Conservation (phyloP, 306 rosid genomes). For the Rosa lucieae region DNA sequence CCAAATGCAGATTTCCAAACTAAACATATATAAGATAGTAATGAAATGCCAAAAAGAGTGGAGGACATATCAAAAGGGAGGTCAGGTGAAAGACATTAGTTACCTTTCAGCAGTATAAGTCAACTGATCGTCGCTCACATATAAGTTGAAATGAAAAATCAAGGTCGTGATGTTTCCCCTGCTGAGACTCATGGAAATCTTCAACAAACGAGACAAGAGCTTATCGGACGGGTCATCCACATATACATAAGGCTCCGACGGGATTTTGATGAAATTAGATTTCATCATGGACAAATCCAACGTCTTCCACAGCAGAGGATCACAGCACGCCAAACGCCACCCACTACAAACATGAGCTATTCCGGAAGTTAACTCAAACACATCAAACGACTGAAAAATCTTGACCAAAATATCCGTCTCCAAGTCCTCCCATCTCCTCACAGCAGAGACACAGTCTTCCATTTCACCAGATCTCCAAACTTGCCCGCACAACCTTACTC, state of each 20-base stretch:
- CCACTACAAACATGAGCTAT: constrained; percentile 73
- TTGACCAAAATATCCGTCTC: constrained; percentile 65
- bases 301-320: constrained; percentile 72
- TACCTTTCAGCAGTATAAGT: constrained; percentile 89
- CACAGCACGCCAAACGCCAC: constrained; percentile 69
- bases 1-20: neutral
- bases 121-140: constrained; percentile 64
- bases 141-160: constrained; percentile 74
- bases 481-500: constrained; percentile 21
- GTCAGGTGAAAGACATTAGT: constrained; percentile 7
- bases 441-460: constrained; percentile 42
- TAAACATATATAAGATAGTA: neutral
- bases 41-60: neutral
- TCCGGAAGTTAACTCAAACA: constrained; percentile 58
- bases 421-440: constrained; percentile 71
- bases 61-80: neutral
- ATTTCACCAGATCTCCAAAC: constrained; percentile 40
- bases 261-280: constrained; percentile 75
- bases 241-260: constrained; percentile 69
- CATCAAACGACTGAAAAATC: constrained; percentile 65
- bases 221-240: constrained; percentile 63
- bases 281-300: constrained; percentile 69
- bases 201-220: constrained; percentile 51
- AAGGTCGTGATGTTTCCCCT: constrained; percentile 44
- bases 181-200: constrained; percentile 68